Evolutionary conservation across 495 filamentous ascomycete species (phyloP), one percentile per base, ranked within the genome.

Genomic region (Evansstolkia leycettana): DNA sequence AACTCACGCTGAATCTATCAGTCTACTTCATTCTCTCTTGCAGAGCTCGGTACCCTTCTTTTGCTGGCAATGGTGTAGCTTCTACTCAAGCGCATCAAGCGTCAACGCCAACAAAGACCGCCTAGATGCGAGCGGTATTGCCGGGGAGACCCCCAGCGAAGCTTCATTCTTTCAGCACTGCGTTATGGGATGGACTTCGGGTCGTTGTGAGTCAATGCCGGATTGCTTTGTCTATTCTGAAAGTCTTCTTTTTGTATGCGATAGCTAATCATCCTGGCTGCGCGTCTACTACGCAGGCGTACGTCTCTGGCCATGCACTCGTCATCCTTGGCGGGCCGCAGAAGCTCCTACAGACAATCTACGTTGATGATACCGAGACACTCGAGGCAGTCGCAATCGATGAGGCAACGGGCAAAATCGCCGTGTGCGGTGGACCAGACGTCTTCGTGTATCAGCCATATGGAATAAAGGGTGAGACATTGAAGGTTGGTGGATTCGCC

Each of bases 61-160:
- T 5, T 27, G 0, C 46, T 41, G 52, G 55, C 55, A 54, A 67
- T 67, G 63, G 52, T 64, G 48, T 63, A 56, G 52, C 38, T 11
- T 38, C 31, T 27, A 39, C 35, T 34, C 28, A 25, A 50, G 47
- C 52, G 48, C 51, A 56, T 40, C 42, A 36, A 50, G 52, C 47
- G 46, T 45, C 41, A 29, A 37, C 36, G 31, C 40, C 37, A 13
- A 33, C 46, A 51, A 47, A 44, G 54, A 46, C 53, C 51, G 57
- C 50, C 60, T 64, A 54, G 51, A 79, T 79, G 76, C 73, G 78
- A 73, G 76, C 77, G 52, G 73, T 94, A 66, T 77, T 94, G 55
- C 89, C 89, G 49, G 89, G 89, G 57, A 78, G 78, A 72, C 89
- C 89, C 56, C 78, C 78, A 73, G 72, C 85, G 50, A 82, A 76